phyloP scores from a whole-genome alignment of 306 rosid species.

The Gillenia trifoliata region DNA sequence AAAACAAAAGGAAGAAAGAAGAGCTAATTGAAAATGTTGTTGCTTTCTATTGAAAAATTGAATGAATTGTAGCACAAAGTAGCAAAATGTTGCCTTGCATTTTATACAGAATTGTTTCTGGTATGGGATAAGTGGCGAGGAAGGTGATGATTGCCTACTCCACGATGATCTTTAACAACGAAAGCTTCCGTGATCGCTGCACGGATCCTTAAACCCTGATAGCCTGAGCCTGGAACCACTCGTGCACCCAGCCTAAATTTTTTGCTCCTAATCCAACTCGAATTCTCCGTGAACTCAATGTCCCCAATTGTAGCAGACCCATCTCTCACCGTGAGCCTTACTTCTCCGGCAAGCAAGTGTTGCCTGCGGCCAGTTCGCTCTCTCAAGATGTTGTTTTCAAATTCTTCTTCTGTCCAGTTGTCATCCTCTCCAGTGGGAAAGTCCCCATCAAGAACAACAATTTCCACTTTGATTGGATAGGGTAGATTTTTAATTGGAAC shows the following conservation, averaged over 20 bases:
- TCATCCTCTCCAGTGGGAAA: slow-evolving; percentile 26
- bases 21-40: no score
- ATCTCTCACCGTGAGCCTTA: slow-evolving; percentile 45
- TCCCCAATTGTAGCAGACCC: slow-evolving; percentile 52
- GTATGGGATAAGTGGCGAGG: no score
- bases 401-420: no score
- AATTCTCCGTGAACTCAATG: slow-evolving; percentile 72
- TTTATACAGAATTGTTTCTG: no score
- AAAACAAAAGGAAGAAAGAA: no score
- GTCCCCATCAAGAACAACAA: slow-evolving; percentile 79
- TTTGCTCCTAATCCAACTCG: slow-evolving; percentile 71
- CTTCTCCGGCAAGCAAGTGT: slow-evolving; percentile 66
- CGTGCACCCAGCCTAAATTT: slow-evolving; percentile 56
- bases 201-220: slow-evolving; percentile 30
- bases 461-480: slow-evolving; percentile 46
- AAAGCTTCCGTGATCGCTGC: slow-evolving; percentile 70
- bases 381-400: slow-evolving; percentile 42
- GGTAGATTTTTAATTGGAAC: slow-evolving; percentile 32
- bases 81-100: no score
- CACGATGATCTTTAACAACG: slow-evolving; percentile 80
- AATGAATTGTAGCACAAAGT: no score
- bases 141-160: no score
- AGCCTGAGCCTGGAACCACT: slow-evolving; percentile 26
- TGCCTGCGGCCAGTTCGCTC: slow-evolving; percentile 54
- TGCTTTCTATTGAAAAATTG: no score